Evolutionary conservation across 1,284 basidiomycete species (phyloP), one percentile per base, ranked within the genome.

Genomic region (Cutaneotrichosporon spelunceum): DNA sequence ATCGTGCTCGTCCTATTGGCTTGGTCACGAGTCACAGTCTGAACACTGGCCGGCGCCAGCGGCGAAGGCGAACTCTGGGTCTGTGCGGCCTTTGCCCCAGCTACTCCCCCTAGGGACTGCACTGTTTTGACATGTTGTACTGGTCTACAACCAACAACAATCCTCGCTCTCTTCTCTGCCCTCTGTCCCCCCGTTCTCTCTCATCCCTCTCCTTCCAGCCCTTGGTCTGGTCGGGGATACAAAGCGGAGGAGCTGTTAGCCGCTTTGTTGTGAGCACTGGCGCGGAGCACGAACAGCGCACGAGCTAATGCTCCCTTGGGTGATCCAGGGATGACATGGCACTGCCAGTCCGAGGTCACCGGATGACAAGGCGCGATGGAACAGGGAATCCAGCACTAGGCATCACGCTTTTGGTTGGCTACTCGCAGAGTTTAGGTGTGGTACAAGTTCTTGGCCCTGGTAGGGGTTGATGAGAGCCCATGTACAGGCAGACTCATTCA

Each of bases 1-100:
- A 6, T 30, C 30, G n/a, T n/a, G n/a, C n/a, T n/a, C n/a, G n/a
- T 30, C 30, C 30, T 33, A 16, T n/a, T 19, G 16, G 19, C 7
- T 7, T 42, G 39, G 19, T 42, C 39, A 39, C 36, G 16, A 42
- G 39, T 42, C 19, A 16, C 34, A 7, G 11, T n/a, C n/a, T n/a
- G n/a, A n/a, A n/a, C n/a, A 36, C 34, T 7, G 34, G 11, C 34
- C 3, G 30, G 11, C 2, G 39, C 19, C 19, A 42, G 39, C 36
- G 11, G 6, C 16, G 39, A 16, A 19, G n/a, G 39, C 39, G 11
- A 42, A 42, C 39, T n/a, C 16, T 42, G 19, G 39, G 3, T 42
- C 39, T 42, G 39, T 42, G 39, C 39, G 39, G 39, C 39, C n/a
- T 42, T 42, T n/a, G n/a, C n/a, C n/a, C n/a, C n/a, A n/a, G n/a